Base-by-base conservation (phyloP, 2,329 filamentous ascomycete genomes). In the Fusarium marasasianum region DNA sequence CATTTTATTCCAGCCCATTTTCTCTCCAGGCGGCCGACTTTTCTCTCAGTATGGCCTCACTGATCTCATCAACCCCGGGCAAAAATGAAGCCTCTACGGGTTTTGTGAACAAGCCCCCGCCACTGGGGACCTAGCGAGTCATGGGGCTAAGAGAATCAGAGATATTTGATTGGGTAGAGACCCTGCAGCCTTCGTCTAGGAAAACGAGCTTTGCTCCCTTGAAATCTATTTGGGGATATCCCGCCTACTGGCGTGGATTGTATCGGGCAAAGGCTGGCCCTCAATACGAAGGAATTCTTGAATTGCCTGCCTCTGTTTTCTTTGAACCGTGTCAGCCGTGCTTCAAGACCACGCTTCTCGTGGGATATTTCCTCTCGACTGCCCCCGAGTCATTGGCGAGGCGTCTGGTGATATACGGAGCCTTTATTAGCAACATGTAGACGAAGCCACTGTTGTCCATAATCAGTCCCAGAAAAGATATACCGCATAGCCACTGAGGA, bases 121-220 rank as follows among this genome's bases (percentile, higher is more conserved):
- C 73, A 69, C 66, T 60, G 60, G 74, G 37, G 55, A 63, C 73
- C 63, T 75, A 77, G 76, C 76, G 76, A 78, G 76, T 78, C 76
- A 78, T 78, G 76, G 74, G 76, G 71, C 73, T 66, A 63, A 58
- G 58, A 66, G 75, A 63, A 74, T 50, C 43, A 57, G 41, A 69
- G 66, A 31, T 64, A 33, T 66, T 65, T 78, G 75, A 78, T 78
- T 78, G 76, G 76, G 50, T 54, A 41, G 51, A 57, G 61, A 43
- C 53, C 58, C 76, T 78, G 76, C 76, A 77, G 56, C 59, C 51
- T 69, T 78, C 76, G 76, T 78, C 71, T 78, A 78, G 66, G 65
- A 74, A 75, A 78, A 78, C 74, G 75, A 78, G 77, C 74, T 77
- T 78, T 78, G 59, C 73, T 78, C 71, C 74, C 73, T 71, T 69